phyloP scores from a whole-genome alignment of 495 filamentous ascomycete species.

The Aspergillus ostianus region DNA sequence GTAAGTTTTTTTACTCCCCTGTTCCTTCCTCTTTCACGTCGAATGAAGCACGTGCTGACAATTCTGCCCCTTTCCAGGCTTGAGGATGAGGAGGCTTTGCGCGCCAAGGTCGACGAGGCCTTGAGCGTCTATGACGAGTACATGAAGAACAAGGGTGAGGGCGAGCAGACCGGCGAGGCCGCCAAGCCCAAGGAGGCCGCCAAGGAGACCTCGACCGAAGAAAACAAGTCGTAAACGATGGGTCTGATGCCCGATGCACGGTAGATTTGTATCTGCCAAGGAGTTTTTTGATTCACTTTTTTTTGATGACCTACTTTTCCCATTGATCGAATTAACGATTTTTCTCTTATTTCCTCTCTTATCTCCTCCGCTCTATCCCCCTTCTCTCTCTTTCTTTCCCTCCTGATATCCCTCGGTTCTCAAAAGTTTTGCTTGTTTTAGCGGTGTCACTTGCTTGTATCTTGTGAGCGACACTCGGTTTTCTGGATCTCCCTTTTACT shows the following conservation, averaged over 20 bases:
- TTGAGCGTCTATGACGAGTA: constrained; percentile 98
- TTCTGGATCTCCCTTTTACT: constrained; percentile 13
- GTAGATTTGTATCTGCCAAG: constrained; percentile 23
- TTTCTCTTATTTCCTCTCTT: constrained; percentile 18
- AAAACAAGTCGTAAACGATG: constrained; percentile 47
- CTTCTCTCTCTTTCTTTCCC: constrained; percentile 20
- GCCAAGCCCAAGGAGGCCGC: constrained; percentile 45
- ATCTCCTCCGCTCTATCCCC: constrained; percentile 11
- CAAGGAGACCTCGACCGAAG: constrained; percentile 43
- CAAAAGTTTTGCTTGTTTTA: constrained; percentile 46
- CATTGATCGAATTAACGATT: constrained; percentile 34
- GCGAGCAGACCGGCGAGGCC: constrained; percentile 35
- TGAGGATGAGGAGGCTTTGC: constrained; percentile 84
- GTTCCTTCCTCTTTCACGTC: constrained; percentile 1
- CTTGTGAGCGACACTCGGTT: constrained; percentile 39
- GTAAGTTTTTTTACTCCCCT: constrained; percentile 64
- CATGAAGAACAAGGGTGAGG: constrained; percentile 69
- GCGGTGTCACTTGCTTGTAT: constrained; percentile 37
- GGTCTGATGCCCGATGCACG: constrained; percentile 22
- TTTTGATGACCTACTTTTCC: constrained; percentile 39
- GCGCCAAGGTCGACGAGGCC: constrained; percentile 94
- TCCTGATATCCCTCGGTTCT: constrained; percentile 53
- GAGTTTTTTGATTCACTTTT: constrained; percentile 39
- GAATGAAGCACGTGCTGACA: constrained; percentile 21
- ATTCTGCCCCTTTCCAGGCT: constrained; percentile 53